A percentile compares a stretch with the other conserved stretches of the same genome.
These are phyloP conservation scores for Backusella parvicylindrica DNA, from an alignment of 192 early-diverging fungal genomes.

Conservation along the genomic window DNA sequence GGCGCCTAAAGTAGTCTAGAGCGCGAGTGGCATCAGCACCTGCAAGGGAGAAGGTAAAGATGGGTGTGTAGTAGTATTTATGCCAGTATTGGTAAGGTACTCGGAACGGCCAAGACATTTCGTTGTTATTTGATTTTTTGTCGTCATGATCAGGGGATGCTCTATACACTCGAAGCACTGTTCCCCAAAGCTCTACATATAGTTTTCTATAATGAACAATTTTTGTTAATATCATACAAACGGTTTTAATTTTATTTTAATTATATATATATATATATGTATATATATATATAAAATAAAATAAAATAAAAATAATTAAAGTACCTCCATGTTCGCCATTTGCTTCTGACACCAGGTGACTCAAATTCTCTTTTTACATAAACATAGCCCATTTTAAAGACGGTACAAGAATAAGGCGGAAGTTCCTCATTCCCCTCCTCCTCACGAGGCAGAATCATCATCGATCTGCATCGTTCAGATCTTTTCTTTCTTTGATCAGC, in stretches of 20 bases:
- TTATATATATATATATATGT: not conserved
- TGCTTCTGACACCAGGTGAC: conserved; percentile 28
- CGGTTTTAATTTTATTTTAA: not conserved
- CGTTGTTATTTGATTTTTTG: not conserved
- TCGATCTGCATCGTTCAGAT: not conserved
- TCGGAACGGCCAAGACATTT: not conserved
- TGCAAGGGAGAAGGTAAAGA: conserved; percentile 14
- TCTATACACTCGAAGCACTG: conserved; percentile 21
- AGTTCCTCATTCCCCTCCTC: conserved; percentile 43
- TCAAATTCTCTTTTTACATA: conserved; percentile 45
- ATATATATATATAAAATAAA: too few species aligned
- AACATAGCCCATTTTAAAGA: conserved; percentile 46
- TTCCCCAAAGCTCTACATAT: conserved; percentile 47
- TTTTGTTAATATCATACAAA: not conserved
- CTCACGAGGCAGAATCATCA: conserved; percentile 21
- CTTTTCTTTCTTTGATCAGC: not conserved
- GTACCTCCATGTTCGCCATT: conserved; percentile 43
- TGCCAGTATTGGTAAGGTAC: not conserved
- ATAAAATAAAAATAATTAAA: not conserved
- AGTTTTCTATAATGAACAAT: conserved; percentile 26
- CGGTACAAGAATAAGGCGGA: conserved; percentile 44
- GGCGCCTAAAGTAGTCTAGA: conserved; percentile 41
- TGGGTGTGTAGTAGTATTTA: conserved; percentile 16
- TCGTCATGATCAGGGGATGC: not conserved
- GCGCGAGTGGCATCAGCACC: conserved; percentile 31